Evolutionary conservation across 2,329 filamentous ascomycete species (phyloP).

Genomic region (Orbilia blumenaviensis): DNA sequence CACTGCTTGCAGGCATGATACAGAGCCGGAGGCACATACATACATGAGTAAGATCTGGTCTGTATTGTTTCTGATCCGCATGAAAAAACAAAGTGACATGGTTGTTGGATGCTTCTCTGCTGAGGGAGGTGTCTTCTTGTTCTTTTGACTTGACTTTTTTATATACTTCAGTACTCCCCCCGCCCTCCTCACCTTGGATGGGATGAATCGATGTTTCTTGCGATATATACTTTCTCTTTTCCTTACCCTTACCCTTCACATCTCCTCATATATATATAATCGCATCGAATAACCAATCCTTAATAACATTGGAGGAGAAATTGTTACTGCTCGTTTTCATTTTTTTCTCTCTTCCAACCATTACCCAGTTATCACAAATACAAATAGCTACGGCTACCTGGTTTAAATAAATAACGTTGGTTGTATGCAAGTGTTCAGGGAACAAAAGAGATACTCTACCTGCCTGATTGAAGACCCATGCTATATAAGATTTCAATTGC

Average conservation of each 20-base stretch:
- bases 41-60: constrained; percentile 36
- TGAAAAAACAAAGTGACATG: constrained; percentile 5
- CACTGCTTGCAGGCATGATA: not conserved
- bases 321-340: not conserved
- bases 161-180: constrained; percentile 20
- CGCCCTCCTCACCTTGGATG: not conserved
- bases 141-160: too few relatives aligned
- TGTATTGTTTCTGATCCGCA: constrained; percentile 17
- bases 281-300: too few relatives aligned
- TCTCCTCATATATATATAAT: not conserved
- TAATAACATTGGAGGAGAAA: too few relatives aligned
- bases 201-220: constrained; percentile 16
- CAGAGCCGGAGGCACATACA: not conserved
- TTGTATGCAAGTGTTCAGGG: not conserved
- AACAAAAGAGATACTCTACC: not conserved
- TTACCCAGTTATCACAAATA: not conserved
- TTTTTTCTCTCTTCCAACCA: not conserved
- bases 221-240: not conserved
- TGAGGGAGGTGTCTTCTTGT: not conserved
- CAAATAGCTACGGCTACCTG: not conserved
- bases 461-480: constrained; percentile 37
- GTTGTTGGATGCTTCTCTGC: not conserved
- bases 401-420: not conserved
- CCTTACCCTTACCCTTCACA: not conserved
- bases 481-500: constrained; percentile 20